phyloP scores from a whole-genome alignment of 176 grass and related monocot genomes.

The Saccharum officinarum region DNA sequence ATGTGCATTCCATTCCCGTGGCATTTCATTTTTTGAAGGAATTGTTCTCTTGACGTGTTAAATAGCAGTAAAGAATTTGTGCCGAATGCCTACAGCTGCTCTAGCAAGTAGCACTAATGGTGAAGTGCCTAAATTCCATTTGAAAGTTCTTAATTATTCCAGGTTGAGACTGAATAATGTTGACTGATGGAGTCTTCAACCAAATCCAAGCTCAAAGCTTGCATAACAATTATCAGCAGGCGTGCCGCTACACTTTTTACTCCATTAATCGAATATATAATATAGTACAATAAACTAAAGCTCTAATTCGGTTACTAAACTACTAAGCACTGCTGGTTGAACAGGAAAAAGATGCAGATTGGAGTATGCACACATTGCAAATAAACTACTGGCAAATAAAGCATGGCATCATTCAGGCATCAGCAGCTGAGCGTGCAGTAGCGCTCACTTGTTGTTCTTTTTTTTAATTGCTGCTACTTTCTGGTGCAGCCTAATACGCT shows the following conservation, averaged over 20 bases:
- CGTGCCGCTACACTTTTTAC: slow-evolving; percentile 34
- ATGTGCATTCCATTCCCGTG: slow-evolving; percentile 13
- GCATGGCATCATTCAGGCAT: slow-evolving; percentile 25
- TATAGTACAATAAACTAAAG: slow-evolving; percentile 8
- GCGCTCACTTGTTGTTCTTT: slow-evolving; percentile 1
- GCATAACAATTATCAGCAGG: slow-evolving; percentile 6
- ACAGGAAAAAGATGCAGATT: slow-evolving; percentile 30
- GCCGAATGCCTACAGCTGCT: not conserved
- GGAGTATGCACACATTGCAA: slow-evolving; percentile 33
- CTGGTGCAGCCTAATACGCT: slow-evolving; percentile 3
- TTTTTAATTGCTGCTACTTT: not conserved
- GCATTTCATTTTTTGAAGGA: not conserved
- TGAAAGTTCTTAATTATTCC: not conserved
- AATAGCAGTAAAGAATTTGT: slow-evolving; percentile 36
- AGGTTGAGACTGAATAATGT: slow-evolving; percentile 12
- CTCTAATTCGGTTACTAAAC: slow-evolving; percentile 16
- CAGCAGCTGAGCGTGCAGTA: not conserved
- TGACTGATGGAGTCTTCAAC: slow-evolving; percentile 25
- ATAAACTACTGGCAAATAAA: not conserved
- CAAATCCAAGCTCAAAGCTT: slow-evolving; percentile 31
- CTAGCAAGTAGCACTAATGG: slow-evolving; percentile 14
- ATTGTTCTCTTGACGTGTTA: slow-evolving; percentile 14
- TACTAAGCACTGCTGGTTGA: slow-evolving; percentile 24
- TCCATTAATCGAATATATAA: slow-evolving; percentile 27
- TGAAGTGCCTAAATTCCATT: slow-evolving; percentile 29